Evolutionary conservation across 352 stramenopile genomes (phyloP).

Genomic region (Phytophthora megakarya): DNA sequence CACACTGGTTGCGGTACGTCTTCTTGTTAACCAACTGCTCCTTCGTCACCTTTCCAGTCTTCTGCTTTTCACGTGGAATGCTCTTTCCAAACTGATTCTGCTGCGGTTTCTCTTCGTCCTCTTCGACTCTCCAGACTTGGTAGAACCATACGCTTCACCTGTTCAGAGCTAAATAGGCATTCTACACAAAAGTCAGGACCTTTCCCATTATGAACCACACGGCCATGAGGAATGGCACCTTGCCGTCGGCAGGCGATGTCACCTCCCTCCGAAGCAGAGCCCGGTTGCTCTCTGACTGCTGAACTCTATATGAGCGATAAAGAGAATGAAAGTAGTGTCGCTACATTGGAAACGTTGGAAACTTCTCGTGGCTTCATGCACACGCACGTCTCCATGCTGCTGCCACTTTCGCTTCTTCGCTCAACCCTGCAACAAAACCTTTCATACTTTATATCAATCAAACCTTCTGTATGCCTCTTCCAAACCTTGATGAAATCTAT

Average conservation of each 20-base stretch:
- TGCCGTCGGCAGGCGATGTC: no score
- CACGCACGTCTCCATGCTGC: conserved; percentile 8
- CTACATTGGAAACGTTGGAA: no score
- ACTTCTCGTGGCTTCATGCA: conserved; percentile 9
- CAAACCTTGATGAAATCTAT: no score
- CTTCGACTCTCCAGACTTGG: conserved; percentile 58
- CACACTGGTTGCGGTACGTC: conserved; percentile 42
- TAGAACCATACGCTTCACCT: conserved; percentile 60
- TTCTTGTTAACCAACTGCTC: conserved; percentile 60
- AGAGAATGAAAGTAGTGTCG: conserved; percentile 11
- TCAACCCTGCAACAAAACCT: no score
- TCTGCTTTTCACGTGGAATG: conserved; percentile 30
- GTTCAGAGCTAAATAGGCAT: conserved; percentile 70
- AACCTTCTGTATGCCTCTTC: no score
- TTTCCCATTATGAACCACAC: no score
- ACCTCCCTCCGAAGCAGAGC: no score
- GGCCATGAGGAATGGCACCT: no score
- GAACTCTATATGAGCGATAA: no score
- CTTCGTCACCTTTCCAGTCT: conserved; percentile 28
- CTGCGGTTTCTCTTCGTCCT: conserved; percentile 38
- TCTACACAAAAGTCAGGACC: no score
- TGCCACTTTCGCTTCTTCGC: background rate
- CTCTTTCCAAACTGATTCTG: conserved; percentile 46
- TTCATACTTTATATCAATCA: no score
- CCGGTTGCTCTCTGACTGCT: no score